Base-by-base conservation (phyloP, 768 basidiomycete genomes). In the Coprinellus micaceus region DNA sequence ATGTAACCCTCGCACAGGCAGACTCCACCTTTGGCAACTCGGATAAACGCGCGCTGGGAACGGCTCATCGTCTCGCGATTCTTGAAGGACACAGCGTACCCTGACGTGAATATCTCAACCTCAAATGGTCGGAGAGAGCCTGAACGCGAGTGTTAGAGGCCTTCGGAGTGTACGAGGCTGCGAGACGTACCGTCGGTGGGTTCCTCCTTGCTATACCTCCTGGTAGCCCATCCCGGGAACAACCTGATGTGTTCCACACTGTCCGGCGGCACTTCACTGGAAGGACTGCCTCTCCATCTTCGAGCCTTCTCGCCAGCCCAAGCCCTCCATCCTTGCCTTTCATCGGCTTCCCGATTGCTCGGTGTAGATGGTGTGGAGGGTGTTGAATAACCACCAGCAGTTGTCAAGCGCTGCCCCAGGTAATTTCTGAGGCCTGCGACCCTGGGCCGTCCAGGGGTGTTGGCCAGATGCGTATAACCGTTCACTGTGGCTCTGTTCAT, bases 181-280 rank as follows among this genome's bases (percentile, higher is more conserved):
- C 33, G 7, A 33, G 33, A 33, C 33, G 33, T 13, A 33, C 33
- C 29, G 4, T 58, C 40, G 12, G 29, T 41, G n/a, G 55, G 37
- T 11, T 50, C 11, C 37, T 58, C 53, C 45, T 56, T 62, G 15
- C 60, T 68, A 64, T 81, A 83, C 26, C 80, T 70, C 51, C 82
- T 74, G 5, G 80, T 78, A 2, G 90, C 91, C 89, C 90, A 94
- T 2, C 91, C 89, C 4, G 91, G 91, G 70, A 93, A 92, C 22
- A 91, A 64, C 17, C 77, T 74, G 2, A 88, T 63, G 39, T 74
- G 74, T 61, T 88, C 85, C 3, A 51, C 21, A 37, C 30, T 51
- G 30, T 51, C 49, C 15, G 19, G 19, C 7, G 33, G 6, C n/a
- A 11, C 30, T n/a, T 37, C 13, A 30, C 22, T 30, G 19, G 5